phyloP scores from a whole-genome alignment of 768 basidiomycete species.

The Lepiota subincarnata region DNA sequence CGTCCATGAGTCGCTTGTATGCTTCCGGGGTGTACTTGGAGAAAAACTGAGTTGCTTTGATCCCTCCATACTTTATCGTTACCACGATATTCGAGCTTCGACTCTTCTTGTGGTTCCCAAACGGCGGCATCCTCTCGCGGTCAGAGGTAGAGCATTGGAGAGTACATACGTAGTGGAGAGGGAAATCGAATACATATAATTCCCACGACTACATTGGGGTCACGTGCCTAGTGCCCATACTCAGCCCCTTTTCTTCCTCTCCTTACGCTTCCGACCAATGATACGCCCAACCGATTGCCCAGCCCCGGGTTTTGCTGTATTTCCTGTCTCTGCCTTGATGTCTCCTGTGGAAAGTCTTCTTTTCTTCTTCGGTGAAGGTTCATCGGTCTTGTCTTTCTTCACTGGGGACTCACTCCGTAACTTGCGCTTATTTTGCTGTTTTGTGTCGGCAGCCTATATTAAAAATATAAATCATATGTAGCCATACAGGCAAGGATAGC shows the following conservation, averaged over 20 bases:
- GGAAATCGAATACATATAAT: too few relatives aligned
- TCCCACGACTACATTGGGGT: too few relatives aligned
- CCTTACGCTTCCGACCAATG: slow-evolving; percentile 79
- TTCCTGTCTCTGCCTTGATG: slow-evolving; percentile 14
- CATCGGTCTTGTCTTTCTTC: not conserved
- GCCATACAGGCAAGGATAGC: too few relatives aligned
- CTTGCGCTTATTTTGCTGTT: not conserved
- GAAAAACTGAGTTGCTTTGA: slow-evolving; percentile 33
- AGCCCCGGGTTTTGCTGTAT: slow-evolving; percentile 19
- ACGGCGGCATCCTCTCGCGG: too few relatives aligned
- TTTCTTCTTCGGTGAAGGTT: slow-evolving; percentile 3
- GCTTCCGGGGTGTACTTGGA: slow-evolving; percentile 25
- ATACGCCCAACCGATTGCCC: slow-evolving; percentile 57
- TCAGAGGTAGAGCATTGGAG: too few relatives aligned
- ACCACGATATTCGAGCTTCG: slow-evolving; percentile 20
- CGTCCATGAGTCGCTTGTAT: slow-evolving; percentile 24
- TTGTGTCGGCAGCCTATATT: not conserved
- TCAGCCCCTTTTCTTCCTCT: slow-evolving; percentile 38
- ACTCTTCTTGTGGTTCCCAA: too few relatives aligned
- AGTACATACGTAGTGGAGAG: too few relatives aligned
- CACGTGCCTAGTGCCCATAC: too few relatives aligned
- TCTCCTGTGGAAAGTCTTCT: slow-evolving; percentile 23
- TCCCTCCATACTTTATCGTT: slow-evolving; percentile 29
- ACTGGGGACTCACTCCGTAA: not conserved
- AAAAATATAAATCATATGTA: not conserved